phyloP scores from a whole-genome alignment of 1,139 yeast genomes.

The Suhomyces panamericanus region DNA sequence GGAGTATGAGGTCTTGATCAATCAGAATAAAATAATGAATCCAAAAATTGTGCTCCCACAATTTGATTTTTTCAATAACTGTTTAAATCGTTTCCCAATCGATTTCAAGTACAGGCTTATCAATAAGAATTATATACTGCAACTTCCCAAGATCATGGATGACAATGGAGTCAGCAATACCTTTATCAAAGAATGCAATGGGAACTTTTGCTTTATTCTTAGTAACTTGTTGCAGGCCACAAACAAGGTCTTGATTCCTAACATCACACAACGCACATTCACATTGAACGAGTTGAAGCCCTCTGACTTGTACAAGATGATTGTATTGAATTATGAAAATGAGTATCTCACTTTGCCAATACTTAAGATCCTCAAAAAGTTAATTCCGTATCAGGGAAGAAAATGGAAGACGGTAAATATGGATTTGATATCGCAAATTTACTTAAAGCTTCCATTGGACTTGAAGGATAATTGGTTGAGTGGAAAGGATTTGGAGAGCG shows the following conservation, averaged over 20 bases:
- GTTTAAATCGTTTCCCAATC: slow-evolving; percentile 27
- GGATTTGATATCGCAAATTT: slow-evolving; percentile 89
- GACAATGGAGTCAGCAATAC: slow-evolving; percentile 30
- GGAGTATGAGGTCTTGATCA: slow-evolving; percentile 38
- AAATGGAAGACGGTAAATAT: slow-evolving; percentile 93
- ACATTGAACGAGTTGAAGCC: slow-evolving; percentile 58
- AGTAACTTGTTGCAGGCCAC: slow-evolving; percentile 46
- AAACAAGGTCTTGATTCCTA: slow-evolving; percentile 46
- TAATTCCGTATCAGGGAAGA: slow-evolving; percentile 88
- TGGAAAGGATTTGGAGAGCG: slow-evolving; percentile 76
- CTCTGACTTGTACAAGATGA: slow-evolving; percentile 47
- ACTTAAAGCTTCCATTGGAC: slow-evolving; percentile 68
- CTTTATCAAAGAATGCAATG: slow-evolving; percentile 37
- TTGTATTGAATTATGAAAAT: slow-evolving; percentile 56
- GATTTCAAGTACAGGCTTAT: slow-evolving; percentile 26
- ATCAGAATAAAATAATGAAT: slow-evolving; percentile 46
- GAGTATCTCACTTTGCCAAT: slow-evolving; percentile 66
- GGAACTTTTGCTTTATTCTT: slow-evolving; percentile 45
- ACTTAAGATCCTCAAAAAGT: slow-evolving; percentile 69
- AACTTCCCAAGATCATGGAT: slow-evolving; percentile 30
- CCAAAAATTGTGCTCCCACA: slow-evolving; percentile 44
- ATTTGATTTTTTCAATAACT: slow-evolving; percentile 46
- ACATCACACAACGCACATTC: slow-evolving; percentile 53
- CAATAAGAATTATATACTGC: slow-evolving; percentile 30
- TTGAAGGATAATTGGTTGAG: slow-evolving; percentile 88